Percentiles rank a stretch among this genome's conserved stretches.
Evolutionary conservation across 108 stramenopile species (phyloP).

Genomic region (Nannochloropsis granulata): DNA sequence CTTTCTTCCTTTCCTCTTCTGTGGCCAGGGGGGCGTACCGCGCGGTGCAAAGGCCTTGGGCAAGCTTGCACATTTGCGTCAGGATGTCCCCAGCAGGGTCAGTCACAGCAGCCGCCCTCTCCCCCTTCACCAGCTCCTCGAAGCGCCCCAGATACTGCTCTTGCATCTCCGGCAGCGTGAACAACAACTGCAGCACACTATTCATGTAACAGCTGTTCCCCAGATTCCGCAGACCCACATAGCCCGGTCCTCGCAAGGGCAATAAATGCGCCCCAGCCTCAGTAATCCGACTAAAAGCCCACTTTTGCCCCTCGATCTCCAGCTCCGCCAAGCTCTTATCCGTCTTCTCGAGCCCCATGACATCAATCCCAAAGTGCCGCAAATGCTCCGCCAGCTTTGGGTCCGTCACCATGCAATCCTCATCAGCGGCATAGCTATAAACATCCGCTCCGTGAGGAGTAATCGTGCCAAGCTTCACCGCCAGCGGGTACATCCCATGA

Average conservation of each 20-base stretch:
- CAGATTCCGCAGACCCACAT: slow-evolving; percentile 83
- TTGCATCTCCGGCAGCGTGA: slow-evolving; percentile 56
- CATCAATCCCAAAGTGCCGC: slow-evolving; percentile 68
- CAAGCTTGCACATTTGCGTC: slow-evolving; percentile 3
- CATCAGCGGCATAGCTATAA: slow-evolving; percentile 89
- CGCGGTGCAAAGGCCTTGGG: not conserved
- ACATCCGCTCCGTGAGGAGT: slow-evolving; percentile 86
- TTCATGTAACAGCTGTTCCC: slow-evolving; percentile 97
- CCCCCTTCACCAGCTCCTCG: not conserved
- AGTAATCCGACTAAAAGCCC: slow-evolving; percentile 61
- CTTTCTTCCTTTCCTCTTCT: not conserved
- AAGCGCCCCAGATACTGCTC: slow-evolving; percentile 39
- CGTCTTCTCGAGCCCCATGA: slow-evolving; percentile 59
- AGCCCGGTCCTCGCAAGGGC: slow-evolving; percentile 66
- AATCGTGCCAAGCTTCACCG: slow-evolving; percentile 96
- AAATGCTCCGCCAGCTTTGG: slow-evolving; percentile 83
- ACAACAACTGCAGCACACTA: slow-evolving; percentile 66
- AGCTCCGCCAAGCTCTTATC: slow-evolving; percentile 90
- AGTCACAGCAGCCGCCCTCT: slow-evolving; percentile 29
- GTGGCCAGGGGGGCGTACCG: slow-evolving; percentile 5
- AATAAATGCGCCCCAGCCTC: slow-evolving; percentile 68
- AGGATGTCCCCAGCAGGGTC: slow-evolving; percentile 35
- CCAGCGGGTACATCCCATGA: slow-evolving; percentile 54
- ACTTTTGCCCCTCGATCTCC: slow-evolving; percentile 87
- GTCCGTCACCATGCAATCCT: slow-evolving; percentile 87